A percentile compares a stretch with the other conserved stretches of the same genome.
Evolutionary conservation across 2,329 filamentous ascomycete species (phyloP).

Genomic region (Xylariaceae sp.): DNA sequence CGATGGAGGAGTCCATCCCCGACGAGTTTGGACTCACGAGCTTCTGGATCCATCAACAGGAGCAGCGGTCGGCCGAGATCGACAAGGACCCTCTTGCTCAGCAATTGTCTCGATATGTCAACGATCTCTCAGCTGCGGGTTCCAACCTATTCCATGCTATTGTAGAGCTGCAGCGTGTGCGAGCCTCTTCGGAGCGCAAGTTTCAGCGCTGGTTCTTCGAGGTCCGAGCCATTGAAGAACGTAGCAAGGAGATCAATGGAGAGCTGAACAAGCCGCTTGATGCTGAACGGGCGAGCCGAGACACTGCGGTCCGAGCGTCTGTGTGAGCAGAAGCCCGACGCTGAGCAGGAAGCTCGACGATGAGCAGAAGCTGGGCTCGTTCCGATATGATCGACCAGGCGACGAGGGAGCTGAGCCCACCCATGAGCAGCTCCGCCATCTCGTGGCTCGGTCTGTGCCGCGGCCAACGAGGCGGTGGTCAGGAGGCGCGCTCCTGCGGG

Average conservation of each 20-base stretch:
- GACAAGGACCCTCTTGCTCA: slow-evolving; percentile 75
- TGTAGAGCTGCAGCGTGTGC: slow-evolving; percentile 86
- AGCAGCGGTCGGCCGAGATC: slow-evolving; percentile 83
- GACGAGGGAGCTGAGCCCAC: no score
- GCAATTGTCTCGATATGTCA: slow-evolving; percentile 88
- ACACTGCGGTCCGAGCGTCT: slow-evolving; percentile 58
- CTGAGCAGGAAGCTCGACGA: no score
- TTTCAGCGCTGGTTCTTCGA: slow-evolving; percentile 99
- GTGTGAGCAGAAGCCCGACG: no score
- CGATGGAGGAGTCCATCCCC: no score
- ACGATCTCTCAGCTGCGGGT: slow-evolving; percentile 91
- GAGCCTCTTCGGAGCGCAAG: slow-evolving; percentile 92
- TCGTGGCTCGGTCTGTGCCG: no score
- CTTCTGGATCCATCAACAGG: slow-evolving; percentile 90
- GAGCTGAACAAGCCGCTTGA: slow-evolving; percentile 69
- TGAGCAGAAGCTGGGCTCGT: no score
- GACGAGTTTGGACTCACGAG: slow-evolving; percentile 92
- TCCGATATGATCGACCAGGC: no score
- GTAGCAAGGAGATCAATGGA: slow-evolving; percentile 71
- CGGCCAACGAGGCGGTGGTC: no score
- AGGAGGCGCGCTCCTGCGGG: no score
- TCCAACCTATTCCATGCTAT: slow-evolving; percentile 97
- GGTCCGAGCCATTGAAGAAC: slow-evolving; percentile 80
- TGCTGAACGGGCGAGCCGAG: slow-evolving; percentile 62
- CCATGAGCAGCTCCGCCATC: no score